Evolutionary conservation across 2,329 filamentous ascomycete species (phyloP), one percentile per base, ranked within the genome.

Genomic region (Alternaria conjuncta): DNA sequence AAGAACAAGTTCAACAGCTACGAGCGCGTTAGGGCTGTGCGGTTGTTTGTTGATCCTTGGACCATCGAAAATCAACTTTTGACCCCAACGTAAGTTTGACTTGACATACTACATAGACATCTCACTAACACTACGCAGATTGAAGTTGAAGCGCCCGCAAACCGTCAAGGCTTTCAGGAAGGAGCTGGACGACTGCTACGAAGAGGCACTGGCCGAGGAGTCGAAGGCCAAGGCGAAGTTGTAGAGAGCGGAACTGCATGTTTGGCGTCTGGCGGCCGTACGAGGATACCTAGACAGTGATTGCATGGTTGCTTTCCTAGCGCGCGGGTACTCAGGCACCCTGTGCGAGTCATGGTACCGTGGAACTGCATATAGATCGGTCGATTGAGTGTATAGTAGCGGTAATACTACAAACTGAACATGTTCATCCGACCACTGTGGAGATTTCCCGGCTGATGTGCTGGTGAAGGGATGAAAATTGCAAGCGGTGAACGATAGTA

Each of bases 1-100:
- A 90, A 90, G 82, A 89, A 92, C 80, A 97, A 96, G 83, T 94
- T 99, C 80, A 96, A 97, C 78, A 92, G 90, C 70, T 98, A 92
- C 73, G 96, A 99, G 85, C 88, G 89, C 68, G 90, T 98, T 50
- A 88, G 87, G 78, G 92, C 90, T 71, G 86, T 91, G 60, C 82
- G 90, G 66, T 82, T 99, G 70, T 90, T 91, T 73, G 72, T 97
- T 13, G 96, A 99, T 63, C 96, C 96, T 2, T 98, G 99, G 74
- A 92, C 89, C 1, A 89, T 98, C 68, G 94, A 97, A 55, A 99
- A 99, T 77, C 92, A 97, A 81, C 85, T 97, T 54, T 82, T 94
- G 77, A 96, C 92, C 20, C 92, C 93, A 21, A 96, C 93, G 92
- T 95, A 87, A 89, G 91, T 88, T 41, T 4, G 11, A 18, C 49